Evolutionary conservation across 1,284 basidiomycete genomes (phyloP), one percentile per base, ranked within the genome.

Genomic region (Porodaedalea pini): DNA sequence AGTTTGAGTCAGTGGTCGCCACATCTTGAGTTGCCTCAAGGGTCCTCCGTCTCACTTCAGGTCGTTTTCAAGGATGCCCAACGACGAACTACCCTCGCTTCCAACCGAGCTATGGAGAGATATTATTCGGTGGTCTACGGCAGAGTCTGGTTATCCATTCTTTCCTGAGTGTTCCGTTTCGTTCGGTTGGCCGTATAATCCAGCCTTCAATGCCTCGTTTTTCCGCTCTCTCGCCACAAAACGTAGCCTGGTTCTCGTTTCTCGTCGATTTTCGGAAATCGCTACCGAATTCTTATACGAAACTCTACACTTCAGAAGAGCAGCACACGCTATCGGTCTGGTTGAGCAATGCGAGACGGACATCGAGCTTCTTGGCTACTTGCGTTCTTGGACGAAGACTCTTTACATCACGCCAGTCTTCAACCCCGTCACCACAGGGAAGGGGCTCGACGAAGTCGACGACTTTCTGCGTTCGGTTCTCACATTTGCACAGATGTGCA

Each of bases 121-220:
- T 10, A 54, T 54, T 15, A 4, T 45, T 32, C 41, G 43, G 19
- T 37, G 32, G 40, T 17, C 53, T 15, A 54, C 53, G 15, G 31
- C 10, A n/a, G 53, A 54, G 21, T 51, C 49, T 31, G 45, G 8
- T 11, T 29, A 15, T n/a, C 29, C 17, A 11, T 17, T 29, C 7
- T 17, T 27, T 29, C 45, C 5, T n/a, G 8, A 15, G n/a, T 17
- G 1, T n/a, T 31, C 6, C 11, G 27, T 8, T n/a, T 27, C 53
- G 3, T 54, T 54, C n/a, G 53, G 53, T 23, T 54, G 53, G 53
- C 40, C 41, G 27, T 54, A 36, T 32, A 13, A 54, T 21, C 19
- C 53, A 29, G 19, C 21, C 25, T 44, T 54, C n/a, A 25, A 40
- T 54, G 13, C 40, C n/a, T 29, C 40, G 23, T 45, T 43, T 27